Conservation (phyloP, 305 asterid species). For the Coffea humblotiana region DNA sequence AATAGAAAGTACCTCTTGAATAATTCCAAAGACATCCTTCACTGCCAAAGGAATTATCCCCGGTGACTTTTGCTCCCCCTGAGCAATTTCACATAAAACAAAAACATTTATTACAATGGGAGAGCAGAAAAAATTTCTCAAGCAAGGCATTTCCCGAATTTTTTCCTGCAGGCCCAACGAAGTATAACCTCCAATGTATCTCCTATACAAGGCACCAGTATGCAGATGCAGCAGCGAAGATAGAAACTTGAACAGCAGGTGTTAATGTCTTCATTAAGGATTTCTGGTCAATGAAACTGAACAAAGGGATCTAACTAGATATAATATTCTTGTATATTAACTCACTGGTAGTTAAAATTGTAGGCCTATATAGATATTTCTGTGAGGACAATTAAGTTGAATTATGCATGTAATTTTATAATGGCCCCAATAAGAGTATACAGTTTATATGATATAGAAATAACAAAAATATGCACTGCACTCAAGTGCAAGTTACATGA, state of each 20-base stretch:
- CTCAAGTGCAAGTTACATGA: too few relatives aligned
- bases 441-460: too few relatives aligned
- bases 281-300: too few relatives aligned
- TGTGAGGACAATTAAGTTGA: too few relatives aligned
- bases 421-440: too few relatives aligned
- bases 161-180: neutral
- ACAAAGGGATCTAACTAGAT: neutral
- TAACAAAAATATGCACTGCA: too few relatives aligned
- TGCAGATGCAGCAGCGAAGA: neutral
- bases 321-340: too few relatives aligned
- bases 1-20: conserved; percentile 65
- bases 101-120: neutral
- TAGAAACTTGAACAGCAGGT: neutral
- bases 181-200: neutral
- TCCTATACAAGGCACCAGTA: neutral
- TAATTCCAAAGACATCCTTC: conserved; percentile 80
- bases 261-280: too few relatives aligned
- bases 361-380: too few relatives aligned
- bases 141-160: neutral
- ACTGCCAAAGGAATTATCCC: conserved; percentile 81
- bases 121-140: neutral
- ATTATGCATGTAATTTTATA: too few relatives aligned
- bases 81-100: neutral
- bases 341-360: too few relatives aligned
- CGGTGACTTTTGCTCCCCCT: conserved; percentile 95